Percentiles rank a stretch among this genome's conserved stretches.
Conservation (phyloP, 345 rosid species). For the Gossypium longicalyx region DNA sequence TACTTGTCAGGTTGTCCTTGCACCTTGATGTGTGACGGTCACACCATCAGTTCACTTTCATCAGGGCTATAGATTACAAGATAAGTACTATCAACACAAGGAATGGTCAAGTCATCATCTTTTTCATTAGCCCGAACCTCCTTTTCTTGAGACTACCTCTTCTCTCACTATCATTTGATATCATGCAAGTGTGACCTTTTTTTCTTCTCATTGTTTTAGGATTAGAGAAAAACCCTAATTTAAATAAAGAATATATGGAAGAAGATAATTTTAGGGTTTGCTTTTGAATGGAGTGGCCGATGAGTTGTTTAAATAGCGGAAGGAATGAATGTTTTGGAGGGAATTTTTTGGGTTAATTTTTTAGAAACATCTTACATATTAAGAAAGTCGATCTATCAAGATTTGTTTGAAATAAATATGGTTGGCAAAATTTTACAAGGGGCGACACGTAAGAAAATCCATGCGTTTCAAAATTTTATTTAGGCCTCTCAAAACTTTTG, state of each 20-base stretch:
- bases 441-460: no score
- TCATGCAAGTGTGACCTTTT: conserved; percentile 40
- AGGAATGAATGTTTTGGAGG: not conserved
- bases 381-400: conserved; percentile 6
- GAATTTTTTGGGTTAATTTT: not conserved
- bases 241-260: not conserved
- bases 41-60: conserved; percentile 28
- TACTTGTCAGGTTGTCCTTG: conserved; percentile 7
- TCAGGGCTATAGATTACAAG: conserved; percentile 34
- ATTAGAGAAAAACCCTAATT: not conserved
- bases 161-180: conserved; percentile 33
- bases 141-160: conserved; percentile 48
- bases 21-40: conserved; percentile 27
- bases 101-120: conserved; percentile 36
- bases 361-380: not conserved
- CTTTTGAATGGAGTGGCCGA: not conserved
- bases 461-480: no score
- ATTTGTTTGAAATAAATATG: not conserved
- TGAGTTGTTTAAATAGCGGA: not conserved
- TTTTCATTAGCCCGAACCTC: conserved; percentile 37
- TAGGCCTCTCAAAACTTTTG: no score
- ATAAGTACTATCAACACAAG: conserved; percentile 33
- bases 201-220: conserved; percentile 38
- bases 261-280: not conserved
- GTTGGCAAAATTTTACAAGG: not conserved